A percentile compares a stretch with the other conserved stretches of the same genome.
Evolutionary conservation across 2,329 filamentous ascomycete species (phyloP).

Genomic region (Sporothrix phasma): DNA sequence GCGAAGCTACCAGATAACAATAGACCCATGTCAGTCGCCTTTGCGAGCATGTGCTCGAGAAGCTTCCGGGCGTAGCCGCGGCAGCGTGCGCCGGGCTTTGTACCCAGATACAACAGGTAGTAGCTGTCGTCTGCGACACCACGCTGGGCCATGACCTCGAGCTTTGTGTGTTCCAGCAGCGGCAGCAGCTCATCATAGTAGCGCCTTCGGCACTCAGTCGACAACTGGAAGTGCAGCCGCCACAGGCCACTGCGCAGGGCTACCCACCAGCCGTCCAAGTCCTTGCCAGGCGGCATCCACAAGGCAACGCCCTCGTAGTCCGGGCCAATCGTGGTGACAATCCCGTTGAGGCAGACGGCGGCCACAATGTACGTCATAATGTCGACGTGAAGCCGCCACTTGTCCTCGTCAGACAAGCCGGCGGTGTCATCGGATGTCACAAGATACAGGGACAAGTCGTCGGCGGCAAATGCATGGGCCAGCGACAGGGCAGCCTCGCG

Average conservation of each 20-base stretch:
- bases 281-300: conserved; percentile 67
- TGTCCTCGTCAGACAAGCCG: conserved; percentile 52
- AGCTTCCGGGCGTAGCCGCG: conserved; percentile 64
- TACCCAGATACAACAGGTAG: conserved; percentile 78
- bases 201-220: conserved; percentile 58
- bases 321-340: conserved; percentile 64
- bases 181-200: conserved; percentile 72
- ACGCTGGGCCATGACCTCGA: conserved; percentile 54
- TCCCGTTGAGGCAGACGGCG: conserved; percentile 62
- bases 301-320: conserved; percentile 70
- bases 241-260: conserved; percentile 66
- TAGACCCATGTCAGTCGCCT: conserved; percentile 34
- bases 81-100: conserved; percentile 57
- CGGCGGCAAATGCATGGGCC: conserved; percentile 66
- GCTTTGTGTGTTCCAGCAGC: conserved; percentile 62
- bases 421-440: conserved; percentile 51
- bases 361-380: conserved; percentile 71
- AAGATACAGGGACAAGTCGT: conserved; percentile 66
- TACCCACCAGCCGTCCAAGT: conserved; percentile 64
- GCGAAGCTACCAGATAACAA: background rate
- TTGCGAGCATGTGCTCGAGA: conserved; percentile 56
- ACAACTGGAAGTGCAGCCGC: conserved; percentile 66
- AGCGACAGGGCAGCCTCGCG: conserved; percentile 61
- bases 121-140: conserved; percentile 39
- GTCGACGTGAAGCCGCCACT: conserved; percentile 66